Conservation (phyloP, 768 basidiomycete species). For the Mrakia hoshinonis region DNA sequence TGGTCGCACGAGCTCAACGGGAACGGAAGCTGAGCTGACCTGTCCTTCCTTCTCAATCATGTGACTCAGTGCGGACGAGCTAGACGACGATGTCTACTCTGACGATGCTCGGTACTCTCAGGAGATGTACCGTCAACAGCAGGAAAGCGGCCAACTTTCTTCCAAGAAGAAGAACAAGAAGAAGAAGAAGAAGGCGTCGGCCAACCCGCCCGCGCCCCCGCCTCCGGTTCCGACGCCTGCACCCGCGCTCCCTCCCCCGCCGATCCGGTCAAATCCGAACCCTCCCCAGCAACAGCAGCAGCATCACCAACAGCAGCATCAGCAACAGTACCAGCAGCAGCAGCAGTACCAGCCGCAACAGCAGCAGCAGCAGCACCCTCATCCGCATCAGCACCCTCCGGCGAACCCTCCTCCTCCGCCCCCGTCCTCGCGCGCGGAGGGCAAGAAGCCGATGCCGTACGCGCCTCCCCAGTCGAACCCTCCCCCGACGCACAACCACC, state of each 20-base stretch:
- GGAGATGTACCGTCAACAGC: background rate
- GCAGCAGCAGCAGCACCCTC: constrained; percentile 40
- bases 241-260: constrained; percentile 10
- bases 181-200: constrained; percentile 24
- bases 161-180: constrained; percentile 30
- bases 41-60: background rate
- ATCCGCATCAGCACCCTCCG: constrained; percentile 42
- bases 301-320: too few relatives aligned
- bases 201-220: background rate
- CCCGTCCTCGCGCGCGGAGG: constrained; percentile 74
- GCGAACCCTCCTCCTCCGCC: constrained; percentile 47
- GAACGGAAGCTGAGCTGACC: constrained; percentile 1
- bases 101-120: constrained; percentile 28
- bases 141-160: constrained; percentile 10
- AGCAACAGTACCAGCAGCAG: too few relatives aligned
- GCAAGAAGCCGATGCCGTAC: constrained; percentile 88
- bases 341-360: too few relatives aligned
- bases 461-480: constrained; percentile 31
- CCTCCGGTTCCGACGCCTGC: constrained; percentile 7
- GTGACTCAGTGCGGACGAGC: constrained; percentile 45
- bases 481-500: constrained; percentile 29
- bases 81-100: constrained; percentile 45
- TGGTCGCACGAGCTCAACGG: background rate
- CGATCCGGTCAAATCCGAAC: constrained; percentile 27
- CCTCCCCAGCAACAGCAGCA: constrained; percentile 33